Conservation (phyloP, 768 basidiomycete species). For the Leucosporidium scottii region DNA sequence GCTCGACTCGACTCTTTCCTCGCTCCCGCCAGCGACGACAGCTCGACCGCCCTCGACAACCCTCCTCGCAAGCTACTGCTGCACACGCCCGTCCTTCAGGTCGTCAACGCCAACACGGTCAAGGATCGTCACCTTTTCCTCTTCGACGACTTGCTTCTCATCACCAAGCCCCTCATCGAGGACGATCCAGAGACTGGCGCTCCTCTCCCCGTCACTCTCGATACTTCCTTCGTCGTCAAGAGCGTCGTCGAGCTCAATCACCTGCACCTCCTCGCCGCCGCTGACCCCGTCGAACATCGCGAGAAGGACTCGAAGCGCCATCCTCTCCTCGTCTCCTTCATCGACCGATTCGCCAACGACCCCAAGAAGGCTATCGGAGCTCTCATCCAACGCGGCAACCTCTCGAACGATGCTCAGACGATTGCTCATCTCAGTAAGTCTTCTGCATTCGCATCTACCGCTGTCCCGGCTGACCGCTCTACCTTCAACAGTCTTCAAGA, state of each 20-base stretch:
- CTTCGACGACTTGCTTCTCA: constrained; percentile 90
- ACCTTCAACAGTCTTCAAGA: constrained; percentile 56
- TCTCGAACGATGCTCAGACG: constrained; percentile 61
- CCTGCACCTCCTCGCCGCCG: constrained; percentile 38
- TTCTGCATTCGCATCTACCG: no score
- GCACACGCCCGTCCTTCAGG: constrained; percentile 81
- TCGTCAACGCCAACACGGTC: constrained; percentile 85
- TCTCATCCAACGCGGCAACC: constrained; percentile 56
- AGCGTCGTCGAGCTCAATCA: constrained; percentile 66
- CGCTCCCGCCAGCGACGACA: background rate
- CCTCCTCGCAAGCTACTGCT: constrained; percentile 79
- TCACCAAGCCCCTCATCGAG: constrained; percentile 78
- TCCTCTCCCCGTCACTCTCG: constrained; percentile 50
- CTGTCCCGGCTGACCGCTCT: constrained; percentile 36
- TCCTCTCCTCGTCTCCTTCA: constrained; percentile 62
- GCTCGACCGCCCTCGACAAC: constrained; percentile 64
- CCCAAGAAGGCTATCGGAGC: constrained; percentile 70
- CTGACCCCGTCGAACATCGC: constrained; percentile 20
- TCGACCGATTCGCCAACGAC: constrained; percentile 69
- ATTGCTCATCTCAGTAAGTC: constrained; percentile 50
- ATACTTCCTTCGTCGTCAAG: constrained; percentile 80
- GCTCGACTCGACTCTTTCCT: constrained; percentile 41
- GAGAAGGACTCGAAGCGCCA: constrained; percentile 41
- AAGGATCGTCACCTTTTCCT: constrained; percentile 94
- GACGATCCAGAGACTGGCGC: constrained; percentile 49